These are phyloP conservation scores for Penicillium palitans DNA, from an alignment of 2,329 filamentous ascomycete genomes.

Conservation along the genomic window DNA sequence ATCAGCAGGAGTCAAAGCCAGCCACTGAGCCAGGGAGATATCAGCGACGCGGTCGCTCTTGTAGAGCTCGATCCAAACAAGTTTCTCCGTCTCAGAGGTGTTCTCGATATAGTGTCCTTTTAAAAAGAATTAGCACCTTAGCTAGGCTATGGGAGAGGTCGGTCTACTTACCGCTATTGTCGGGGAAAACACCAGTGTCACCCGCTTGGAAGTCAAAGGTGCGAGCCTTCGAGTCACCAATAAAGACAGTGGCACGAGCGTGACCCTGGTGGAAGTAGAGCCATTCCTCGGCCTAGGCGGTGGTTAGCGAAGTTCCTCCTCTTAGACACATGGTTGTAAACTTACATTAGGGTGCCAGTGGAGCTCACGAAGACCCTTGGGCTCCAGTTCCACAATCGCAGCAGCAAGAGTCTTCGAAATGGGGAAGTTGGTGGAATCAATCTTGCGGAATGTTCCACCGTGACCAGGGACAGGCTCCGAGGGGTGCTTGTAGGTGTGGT, in stretches of 20 bases:
- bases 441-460: constrained; percentile 63
- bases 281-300: constrained; percentile 64
- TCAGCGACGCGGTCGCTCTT: constrained; percentile 67
- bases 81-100: constrained; percentile 61
- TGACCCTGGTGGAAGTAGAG: constrained; percentile 67
- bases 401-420: constrained; percentile 66
- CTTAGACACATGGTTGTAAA: not conserved
- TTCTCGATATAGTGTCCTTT: constrained; percentile 69
- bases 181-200: constrained; percentile 68
- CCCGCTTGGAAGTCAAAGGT: constrained; percentile 68
- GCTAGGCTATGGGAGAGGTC: not conserved
- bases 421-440: constrained; percentile 68
- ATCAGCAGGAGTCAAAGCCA: constrained; percentile 61
- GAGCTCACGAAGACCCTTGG: constrained; percentile 63
- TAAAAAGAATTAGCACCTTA: not conserved
- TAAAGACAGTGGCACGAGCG: constrained; percentile 65
- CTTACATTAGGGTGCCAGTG: constrained; percentile 70
- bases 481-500: constrained; percentile 57
- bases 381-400: constrained; percentile 64
- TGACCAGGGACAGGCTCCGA: constrained; percentile 60
- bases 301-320: not conserved
- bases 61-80: constrained; percentile 70
- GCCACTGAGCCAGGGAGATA: constrained; percentile 67
- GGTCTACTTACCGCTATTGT: constrained; percentile 51
- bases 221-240: constrained; percentile 59